phyloP scores from a whole-genome alignment of 1,284 basidiomycete genomes.

The Clitocybe nebularis region DNA sequence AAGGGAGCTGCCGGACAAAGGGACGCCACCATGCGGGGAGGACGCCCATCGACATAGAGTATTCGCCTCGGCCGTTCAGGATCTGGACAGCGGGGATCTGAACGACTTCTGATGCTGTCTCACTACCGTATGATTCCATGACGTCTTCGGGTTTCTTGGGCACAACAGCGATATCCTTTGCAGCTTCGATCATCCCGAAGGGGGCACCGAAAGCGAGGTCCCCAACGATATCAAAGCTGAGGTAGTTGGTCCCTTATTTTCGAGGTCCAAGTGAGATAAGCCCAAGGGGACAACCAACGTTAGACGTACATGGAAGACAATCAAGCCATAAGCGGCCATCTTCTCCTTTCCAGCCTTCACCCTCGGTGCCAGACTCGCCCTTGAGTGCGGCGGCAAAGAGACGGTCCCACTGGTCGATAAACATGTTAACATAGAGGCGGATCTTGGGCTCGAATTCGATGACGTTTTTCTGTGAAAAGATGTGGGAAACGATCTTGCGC shows the following conservation, averaged over 20 bases:
- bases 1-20: conserved; percentile 59
- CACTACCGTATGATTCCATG: conserved; percentile 53
- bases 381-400: conserved; percentile 57
- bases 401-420: conserved; percentile 80
- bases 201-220: conserved; percentile 84
- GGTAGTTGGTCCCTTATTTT: conserved; percentile 44
- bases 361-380: conserved; percentile 53
- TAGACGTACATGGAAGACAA: conserved; percentile 58
- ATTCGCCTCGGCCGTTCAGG: conserved; percentile 88
- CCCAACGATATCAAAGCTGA: conserved; percentile 88
- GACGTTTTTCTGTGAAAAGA: conserved; percentile 83
- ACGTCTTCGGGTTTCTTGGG: conserved; percentile 40
- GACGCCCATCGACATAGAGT: conserved; percentile 79
- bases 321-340: conserved; percentile 70
- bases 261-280: conserved; percentile 2
- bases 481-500: conserved; percentile 85
- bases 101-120: conserved; percentile 38
- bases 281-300: neutral
- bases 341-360: conserved; percentile 62
- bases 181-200: conserved; percentile 85
- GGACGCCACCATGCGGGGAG: conserved; percentile 74
- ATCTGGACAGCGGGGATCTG: conserved; percentile 82
- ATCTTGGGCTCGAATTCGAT: conserved; percentile 80
- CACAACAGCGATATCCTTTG: conserved; percentile 68
- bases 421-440: conserved; percentile 52